Conservation (phyloP, 805 yeast species). For the Helenozyma rhizophorensis region DNA sequence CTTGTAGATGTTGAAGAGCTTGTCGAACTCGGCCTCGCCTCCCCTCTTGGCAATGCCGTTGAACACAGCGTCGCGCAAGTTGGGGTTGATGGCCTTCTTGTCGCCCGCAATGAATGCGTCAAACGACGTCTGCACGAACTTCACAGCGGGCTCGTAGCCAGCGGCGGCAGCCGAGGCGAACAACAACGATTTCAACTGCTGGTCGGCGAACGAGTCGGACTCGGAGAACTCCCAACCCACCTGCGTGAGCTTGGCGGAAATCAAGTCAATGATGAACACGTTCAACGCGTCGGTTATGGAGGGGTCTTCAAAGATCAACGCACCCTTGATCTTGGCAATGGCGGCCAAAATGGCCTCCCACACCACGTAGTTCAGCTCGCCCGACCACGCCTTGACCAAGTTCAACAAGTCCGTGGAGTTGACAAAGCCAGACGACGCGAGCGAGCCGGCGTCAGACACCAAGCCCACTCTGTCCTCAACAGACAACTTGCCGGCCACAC, state of each 20-base stretch:
- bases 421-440: slow-evolving; percentile 67
- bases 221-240: slow-evolving; percentile 64
- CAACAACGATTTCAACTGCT: slow-evolving; percentile 63
- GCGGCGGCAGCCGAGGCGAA: slow-evolving; percentile 56
- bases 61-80: slow-evolving; percentile 65
- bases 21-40: slow-evolving; percentile 57
- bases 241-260: slow-evolving; percentile 47
- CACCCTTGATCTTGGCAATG: slow-evolving; percentile 44
- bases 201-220: slow-evolving; percentile 53
- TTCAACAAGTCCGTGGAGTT: slow-evolving; percentile 57
- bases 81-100: slow-evolving; percentile 66
- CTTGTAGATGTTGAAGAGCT: slow-evolving; percentile 54
- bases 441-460: slow-evolving; percentile 73
- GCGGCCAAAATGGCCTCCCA: slow-evolving; percentile 58
- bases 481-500: slow-evolving; percentile 53
- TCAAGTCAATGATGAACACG: slow-evolving; percentile 50
- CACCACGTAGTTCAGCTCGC: slow-evolving; percentile 59
- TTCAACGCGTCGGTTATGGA: slow-evolving; percentile 45
- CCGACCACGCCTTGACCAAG: slow-evolving; percentile 57
- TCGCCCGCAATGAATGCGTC: slow-evolving; percentile 57
- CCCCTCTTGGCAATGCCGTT: slow-evolving; percentile 63
- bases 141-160: slow-evolving; percentile 44
- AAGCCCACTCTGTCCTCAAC: slow-evolving; percentile 77
- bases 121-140: slow-evolving; percentile 48
- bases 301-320: slow-evolving; percentile 53